A percentile compares a stretch with the other conserved stretches of the same genome.
phyloP scores from a whole-genome alignment of 768 basidiomycete genomes.

The Boletus subparvulus region DNA sequence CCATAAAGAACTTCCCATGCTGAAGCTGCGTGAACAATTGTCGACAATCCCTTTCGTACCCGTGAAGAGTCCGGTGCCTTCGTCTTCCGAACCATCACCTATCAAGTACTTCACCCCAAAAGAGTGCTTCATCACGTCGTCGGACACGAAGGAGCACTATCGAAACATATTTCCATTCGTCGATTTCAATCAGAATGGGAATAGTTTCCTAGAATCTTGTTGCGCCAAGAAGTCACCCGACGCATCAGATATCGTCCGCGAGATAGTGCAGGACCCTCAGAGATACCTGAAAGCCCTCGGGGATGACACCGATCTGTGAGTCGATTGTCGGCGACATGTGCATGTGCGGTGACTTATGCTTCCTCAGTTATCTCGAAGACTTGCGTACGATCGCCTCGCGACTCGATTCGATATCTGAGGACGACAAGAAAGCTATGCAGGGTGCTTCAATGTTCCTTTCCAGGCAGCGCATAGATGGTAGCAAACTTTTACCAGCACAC shows the following conservation, averaged over 20 bases:
- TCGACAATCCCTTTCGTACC: conserved; percentile 14
- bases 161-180: conserved; percentile 13
- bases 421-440: conserved; percentile 11
- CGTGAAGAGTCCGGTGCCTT: not conserved
- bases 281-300: conserved; percentile 1
- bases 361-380: conserved; percentile 12
- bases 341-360: not conserved
- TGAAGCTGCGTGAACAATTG: conserved; percentile 4
- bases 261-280: conserved; percentile 7
- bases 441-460: conserved; percentile 7
- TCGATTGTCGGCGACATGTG: not conserved
- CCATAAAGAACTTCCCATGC: conserved; percentile 6
- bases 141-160: conserved; percentile 5
- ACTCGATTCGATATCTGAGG: conserved; percentile 10
- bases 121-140: conserved; percentile 12
- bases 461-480: not conserved
- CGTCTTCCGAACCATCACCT: not conserved
- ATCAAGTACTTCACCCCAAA: conserved; percentile 6
- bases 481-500: conserved; percentile 6
- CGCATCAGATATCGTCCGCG: conserved; percentile 9
- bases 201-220: conserved; percentile 14
- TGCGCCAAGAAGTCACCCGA: conserved; percentile 14
- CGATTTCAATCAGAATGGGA: conserved; percentile 12
- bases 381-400: conserved; percentile 11
- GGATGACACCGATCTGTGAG: conserved; percentile 1